Evolutionary conservation across 1,284 basidiomycete genomes (phyloP).

Genomic region (Naganishia liquefaciens): DNA sequence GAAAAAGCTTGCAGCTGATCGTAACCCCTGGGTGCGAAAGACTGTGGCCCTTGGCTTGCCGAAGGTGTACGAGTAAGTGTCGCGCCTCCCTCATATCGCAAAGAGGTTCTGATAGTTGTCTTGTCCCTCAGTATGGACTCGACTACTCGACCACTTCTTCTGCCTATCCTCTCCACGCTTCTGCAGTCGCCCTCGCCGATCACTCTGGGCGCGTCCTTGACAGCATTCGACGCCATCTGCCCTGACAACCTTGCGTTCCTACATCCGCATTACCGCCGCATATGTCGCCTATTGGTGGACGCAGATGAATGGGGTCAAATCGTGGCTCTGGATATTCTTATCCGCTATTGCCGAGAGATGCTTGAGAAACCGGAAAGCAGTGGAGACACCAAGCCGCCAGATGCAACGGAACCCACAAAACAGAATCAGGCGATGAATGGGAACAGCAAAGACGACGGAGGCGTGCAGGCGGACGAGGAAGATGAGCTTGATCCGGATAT

Average conservation of each 20-base stretch:
- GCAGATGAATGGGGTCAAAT: constrained; percentile 97
- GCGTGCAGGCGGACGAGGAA: constrained; percentile 49
- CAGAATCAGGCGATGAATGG: constrained; percentile 19
- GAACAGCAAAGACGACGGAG: constrained; percentile 2
- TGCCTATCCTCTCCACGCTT: constrained; percentile 71
- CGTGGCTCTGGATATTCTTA: constrained; percentile 72
- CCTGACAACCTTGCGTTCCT: constrained; percentile 81
- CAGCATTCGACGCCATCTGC: constrained; percentile 81
- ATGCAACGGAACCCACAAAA: not conserved
- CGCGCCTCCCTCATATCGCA: not conserved
- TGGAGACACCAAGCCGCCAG: constrained; percentile 25
- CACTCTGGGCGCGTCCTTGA: constrained; percentile 80
- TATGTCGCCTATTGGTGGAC: constrained; percentile 81
- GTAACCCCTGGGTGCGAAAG: constrained; percentile 91
- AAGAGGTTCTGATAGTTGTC: not conserved
- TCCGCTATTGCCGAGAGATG: constrained; percentile 82
- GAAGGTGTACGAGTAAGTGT: constrained; percentile 74
- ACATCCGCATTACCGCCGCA: constrained; percentile 81
- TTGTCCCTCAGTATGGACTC: constrained; percentile 65
- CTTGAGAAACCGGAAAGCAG: constrained; percentile 65
- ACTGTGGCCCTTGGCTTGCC: constrained; percentile 85
- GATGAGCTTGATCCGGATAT: constrained; percentile 70
- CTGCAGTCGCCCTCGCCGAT: constrained; percentile 82
- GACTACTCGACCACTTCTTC: constrained; percentile 68
- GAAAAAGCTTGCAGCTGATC: constrained; percentile 84